Conservation (phyloP, 768 basidiomycete species). For the Tremella yokohamensis region DNA sequence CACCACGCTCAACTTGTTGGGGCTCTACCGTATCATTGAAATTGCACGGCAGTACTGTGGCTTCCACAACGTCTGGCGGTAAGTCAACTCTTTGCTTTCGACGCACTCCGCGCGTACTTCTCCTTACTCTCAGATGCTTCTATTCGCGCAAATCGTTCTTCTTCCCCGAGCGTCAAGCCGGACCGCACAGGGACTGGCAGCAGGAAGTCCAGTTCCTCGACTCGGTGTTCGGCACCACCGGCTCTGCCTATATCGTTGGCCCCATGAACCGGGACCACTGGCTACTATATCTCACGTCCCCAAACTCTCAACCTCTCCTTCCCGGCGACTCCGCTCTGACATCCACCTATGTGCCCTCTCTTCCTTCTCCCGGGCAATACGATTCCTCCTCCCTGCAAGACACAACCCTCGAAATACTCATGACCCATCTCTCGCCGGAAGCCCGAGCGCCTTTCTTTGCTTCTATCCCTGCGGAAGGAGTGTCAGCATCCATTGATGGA, state of each 20-base stretch:
- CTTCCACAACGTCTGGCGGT: constrained; percentile 64
- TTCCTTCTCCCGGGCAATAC: constrained; percentile 37
- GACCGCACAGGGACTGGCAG: constrained; percentile 90
- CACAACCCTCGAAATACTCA: constrained; percentile 96
- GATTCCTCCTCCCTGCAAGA: constrained; percentile 56
- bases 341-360: constrained; percentile 15
- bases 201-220: constrained; percentile 90
- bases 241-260: constrained; percentile 92
- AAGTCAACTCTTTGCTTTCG: constrained; percentile 11
- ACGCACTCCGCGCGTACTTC: background rate
- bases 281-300: constrained; percentile 85
- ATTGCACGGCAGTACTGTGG: constrained; percentile 63
- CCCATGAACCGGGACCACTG: constrained; percentile 99
- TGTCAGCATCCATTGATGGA: constrained; percentile 22
- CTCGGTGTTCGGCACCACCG: constrained; percentile 66
- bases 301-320: constrained; percentile 53
- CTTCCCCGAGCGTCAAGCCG: constrained; percentile 93
- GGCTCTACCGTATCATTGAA: constrained; percentile 88
- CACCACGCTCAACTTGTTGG: constrained; percentile 93
- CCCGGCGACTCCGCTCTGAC: constrained; percentile 24
- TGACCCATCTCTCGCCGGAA: constrained; percentile 77
- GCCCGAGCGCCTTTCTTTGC: constrained; percentile 69
- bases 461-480: constrained; percentile 7
- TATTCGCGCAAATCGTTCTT: constrained; percentile 99
- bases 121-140: constrained; percentile 61